phyloP scores from a whole-genome alignment of 2,329 filamentous ascomycete species.

The Juglanconis oblonga region DNA sequence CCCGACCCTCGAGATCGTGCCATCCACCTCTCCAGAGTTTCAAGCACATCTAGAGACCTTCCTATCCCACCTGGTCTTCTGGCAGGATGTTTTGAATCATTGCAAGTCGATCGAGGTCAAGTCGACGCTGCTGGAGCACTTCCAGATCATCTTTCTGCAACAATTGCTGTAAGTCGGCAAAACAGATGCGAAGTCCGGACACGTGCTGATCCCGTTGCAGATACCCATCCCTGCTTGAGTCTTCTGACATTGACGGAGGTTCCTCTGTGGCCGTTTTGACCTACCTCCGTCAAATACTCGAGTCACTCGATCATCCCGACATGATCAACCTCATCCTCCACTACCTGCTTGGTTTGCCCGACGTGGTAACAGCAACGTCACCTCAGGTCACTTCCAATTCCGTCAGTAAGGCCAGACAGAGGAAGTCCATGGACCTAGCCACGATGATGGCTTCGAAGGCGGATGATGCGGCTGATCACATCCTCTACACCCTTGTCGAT shows the following conservation, averaged over 20 bases:
- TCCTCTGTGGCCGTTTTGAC: conserved; percentile 95
- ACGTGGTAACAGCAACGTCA: conserved; percentile 38
- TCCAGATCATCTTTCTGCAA: conserved; percentile 93
- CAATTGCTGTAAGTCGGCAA: conserved; percentile 71
- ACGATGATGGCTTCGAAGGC: conserved; percentile 74
- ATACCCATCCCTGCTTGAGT: conserved; percentile 93
- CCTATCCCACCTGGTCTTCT: conserved; percentile 90
- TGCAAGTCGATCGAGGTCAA: conserved; percentile 90
- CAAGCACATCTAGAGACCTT: conserved; percentile 90
- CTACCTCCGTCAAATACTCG: conserved; percentile 85
- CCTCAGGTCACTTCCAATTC: conserved; percentile 43
- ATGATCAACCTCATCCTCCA: conserved; percentile 91
- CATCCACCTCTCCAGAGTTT: conserved; percentile 71
- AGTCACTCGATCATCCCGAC: conserved; percentile 87
- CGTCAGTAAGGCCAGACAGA: conserved; percentile 69
- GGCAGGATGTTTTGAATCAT: conserved; percentile 97
- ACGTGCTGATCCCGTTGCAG: conserved; percentile 39
- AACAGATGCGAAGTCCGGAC: not conserved
- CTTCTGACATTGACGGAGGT: conserved; percentile 93
- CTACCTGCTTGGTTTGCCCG: conserved; percentile 82
- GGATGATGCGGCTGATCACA: conserved; percentile 71
- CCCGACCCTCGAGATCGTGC: conserved; percentile 68
- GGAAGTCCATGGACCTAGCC: conserved; percentile 85
- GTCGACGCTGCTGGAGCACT: conserved; percentile 90
- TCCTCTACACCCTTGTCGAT: conserved; percentile 91